Percentiles rank a stretch among this genome's conserved stretches.
Conservation (phyloP, 345 rosid genomes). For the Moricandia arvensis region DNA sequence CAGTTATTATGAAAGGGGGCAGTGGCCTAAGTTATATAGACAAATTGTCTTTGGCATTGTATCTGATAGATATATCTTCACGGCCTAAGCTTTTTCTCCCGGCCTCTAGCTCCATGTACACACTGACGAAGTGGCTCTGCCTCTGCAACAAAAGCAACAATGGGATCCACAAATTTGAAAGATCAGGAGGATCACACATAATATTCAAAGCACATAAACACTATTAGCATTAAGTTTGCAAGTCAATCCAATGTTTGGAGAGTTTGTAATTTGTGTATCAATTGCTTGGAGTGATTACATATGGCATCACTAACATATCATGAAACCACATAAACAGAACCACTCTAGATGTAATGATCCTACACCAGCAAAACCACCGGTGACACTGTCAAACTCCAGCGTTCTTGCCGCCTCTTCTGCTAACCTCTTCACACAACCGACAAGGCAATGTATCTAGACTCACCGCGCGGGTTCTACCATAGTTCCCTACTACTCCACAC, state of each 20-base stretch:
- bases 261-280: background rate
- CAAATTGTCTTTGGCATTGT: too few species aligned
- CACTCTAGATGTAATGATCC: background rate
- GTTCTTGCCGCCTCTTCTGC: constrained; percentile 59
- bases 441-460: constrained; percentile 93
- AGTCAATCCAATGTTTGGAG: too few species aligned
- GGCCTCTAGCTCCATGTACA: too few species aligned
- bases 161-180: too few species aligned
- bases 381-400: constrained; percentile 32
- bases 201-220: background rate
- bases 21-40: too few species aligned
- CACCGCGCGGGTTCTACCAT: constrained; percentile 52
- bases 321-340: constrained; percentile 10
- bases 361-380: background rate
- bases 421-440: constrained; percentile 58
- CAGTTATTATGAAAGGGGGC: too few species aligned
- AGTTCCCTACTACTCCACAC: constrained; percentile 76
- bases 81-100: too few species aligned
- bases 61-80: too few species aligned
- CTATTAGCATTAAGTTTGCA: background rate
- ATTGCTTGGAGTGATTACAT: background rate
- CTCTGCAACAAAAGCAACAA: too few species aligned
- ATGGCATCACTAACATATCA: background rate
- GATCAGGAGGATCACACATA: too few species aligned
- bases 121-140: too few species aligned